Evolutionary conservation across 2,329 filamentous ascomycete genomes (phyloP), one percentile per base, ranked within the genome.

Genomic region (Emydomyces testavorans): DNA sequence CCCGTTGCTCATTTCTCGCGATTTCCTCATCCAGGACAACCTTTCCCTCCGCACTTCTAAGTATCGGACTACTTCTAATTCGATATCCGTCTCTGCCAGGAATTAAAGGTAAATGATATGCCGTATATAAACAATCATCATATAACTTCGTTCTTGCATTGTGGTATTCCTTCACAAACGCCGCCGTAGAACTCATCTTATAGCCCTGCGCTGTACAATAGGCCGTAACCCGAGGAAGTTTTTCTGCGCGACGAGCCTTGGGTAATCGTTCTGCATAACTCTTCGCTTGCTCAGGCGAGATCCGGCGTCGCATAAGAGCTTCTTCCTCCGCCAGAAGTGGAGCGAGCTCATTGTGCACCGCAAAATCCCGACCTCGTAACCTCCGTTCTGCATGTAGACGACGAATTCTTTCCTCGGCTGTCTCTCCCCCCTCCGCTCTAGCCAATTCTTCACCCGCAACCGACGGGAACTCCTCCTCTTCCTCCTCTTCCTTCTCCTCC

Each of bases 121-220:
- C 90, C 21, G 83, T 86, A 62, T 98, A 98, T 20, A 98, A 72
- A 61, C 92, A 98, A 65, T 98, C 92, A 64, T 98, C 92, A 66
- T 98, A 98, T 4, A 96, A 74, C 67, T 98, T 98, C 11, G 90
- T 94, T 67, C 88, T 83, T 1, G 89, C 90, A 26, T 84, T 82
- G 67, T 98, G 92, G 59, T 82, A 83, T 54, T 85, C 85, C 57
- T 85, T 83, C 52, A 95, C 73, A 62, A 98, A 98, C 28, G 85
- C 79, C 11, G 89, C 87, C n/a, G 88, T 87, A 21, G 82, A 78
- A 57, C 84, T 83, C 69, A 94, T 80, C 68, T 90, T 94, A 69
- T 89, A 96, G 6, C 84, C 85, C 65, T 95, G 86, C 0, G 92
- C 90, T 0, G 88, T 96, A 65, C 90, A 96, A 65, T 96, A 98